A percentile compares a stretch with the other conserved stretches of the same genome.
Conservation (phyloP, 768 basidiomycete genomes). For the Psilocybe subaeruginosa region DNA sequence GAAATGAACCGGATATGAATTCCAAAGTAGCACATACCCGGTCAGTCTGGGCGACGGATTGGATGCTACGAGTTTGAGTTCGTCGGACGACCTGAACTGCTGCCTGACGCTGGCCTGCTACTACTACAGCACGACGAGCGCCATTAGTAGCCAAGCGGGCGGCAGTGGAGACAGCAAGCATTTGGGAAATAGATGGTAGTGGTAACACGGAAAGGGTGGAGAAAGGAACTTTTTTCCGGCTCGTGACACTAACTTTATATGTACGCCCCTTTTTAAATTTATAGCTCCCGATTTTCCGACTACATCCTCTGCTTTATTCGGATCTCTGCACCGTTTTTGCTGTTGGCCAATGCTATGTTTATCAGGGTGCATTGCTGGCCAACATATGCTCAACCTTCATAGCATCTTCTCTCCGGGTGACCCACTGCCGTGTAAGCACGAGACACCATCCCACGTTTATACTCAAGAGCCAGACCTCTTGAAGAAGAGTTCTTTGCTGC, state of each 20-base stretch:
- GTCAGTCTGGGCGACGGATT: slow-evolving; percentile 75
- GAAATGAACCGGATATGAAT: neutral
- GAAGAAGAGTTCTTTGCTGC: neutral
- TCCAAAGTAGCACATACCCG: slow-evolving; percentile 47
- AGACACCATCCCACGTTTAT: neutral
- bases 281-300: slow-evolving; percentile 20
- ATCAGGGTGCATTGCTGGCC: slow-evolving; percentile 1
- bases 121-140: slow-evolving; percentile 48
- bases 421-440: neutral
- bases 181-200: slow-evolving; percentile 22
- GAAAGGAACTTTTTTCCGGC: slow-evolving; percentile 21
- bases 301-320: slow-evolving; percentile 20
- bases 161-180: slow-evolving; percentile 38
- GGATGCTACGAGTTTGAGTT: slow-evolving; percentile 44
- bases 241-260: slow-evolving; percentile 24
- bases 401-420: neutral
- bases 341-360: slow-evolving; percentile 24
- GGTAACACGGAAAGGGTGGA: slow-evolving; percentile 17
- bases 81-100: slow-evolving; percentile 44
- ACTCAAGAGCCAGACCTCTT: neutral
- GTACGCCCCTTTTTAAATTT: slow-evolving; percentile 2
- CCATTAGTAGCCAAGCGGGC: slow-evolving; percentile 37
- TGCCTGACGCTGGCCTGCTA: slow-evolving; percentile 52
- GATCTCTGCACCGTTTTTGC: slow-evolving; percentile 33
- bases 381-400: neutral